These are phyloP conservation scores for Fraxinus cuspidata DNA, from an alignment of 257 asterid species.

Conservation along the genomic window DNA sequence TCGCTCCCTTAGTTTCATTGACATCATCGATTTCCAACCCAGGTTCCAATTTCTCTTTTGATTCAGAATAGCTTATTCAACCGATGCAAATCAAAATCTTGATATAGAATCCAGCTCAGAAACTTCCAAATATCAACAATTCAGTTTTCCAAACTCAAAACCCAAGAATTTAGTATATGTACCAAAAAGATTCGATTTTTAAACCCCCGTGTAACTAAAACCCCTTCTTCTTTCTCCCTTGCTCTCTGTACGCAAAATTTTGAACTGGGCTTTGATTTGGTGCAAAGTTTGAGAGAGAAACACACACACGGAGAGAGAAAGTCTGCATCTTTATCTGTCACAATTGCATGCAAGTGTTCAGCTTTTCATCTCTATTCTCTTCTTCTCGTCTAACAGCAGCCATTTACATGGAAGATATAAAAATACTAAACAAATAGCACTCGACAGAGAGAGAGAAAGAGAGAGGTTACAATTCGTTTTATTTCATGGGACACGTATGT, in stretches of 20 bases:
- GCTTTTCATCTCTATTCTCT: neutral
- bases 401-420: neutral
- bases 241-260: neutral
- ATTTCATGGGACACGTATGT: neutral
- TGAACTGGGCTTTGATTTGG: neutral
- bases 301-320: neutral
- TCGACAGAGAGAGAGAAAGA: neutral
- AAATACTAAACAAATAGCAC: neutral
- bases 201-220: neutral
- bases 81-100: constrained; percentile 14
- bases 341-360: neutral
- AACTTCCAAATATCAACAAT: constrained; percentile 7
- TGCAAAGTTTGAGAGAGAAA: neutral
- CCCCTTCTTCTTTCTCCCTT: neutral
- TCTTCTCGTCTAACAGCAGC: neutral
- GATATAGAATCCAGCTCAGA: constrained; percentile 5
- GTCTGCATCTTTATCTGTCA: neutral
- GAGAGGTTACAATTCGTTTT: neutral
- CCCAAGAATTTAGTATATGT: constrained; percentile 1
- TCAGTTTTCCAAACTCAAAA: constrained; percentile 19
- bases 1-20: constrained; percentile 66
- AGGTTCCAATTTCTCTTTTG: constrained; percentile 46
- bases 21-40: constrained; percentile 59
- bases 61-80: constrained; percentile 17
- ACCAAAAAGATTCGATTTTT: neutral